A percentile compares a stretch with the other conserved stretches of the same genome.
These are phyloP conservation scores for Phytophthora sp. DNA, from an alignment of 352 stramenopile species.

Conservation along the genomic window DNA sequence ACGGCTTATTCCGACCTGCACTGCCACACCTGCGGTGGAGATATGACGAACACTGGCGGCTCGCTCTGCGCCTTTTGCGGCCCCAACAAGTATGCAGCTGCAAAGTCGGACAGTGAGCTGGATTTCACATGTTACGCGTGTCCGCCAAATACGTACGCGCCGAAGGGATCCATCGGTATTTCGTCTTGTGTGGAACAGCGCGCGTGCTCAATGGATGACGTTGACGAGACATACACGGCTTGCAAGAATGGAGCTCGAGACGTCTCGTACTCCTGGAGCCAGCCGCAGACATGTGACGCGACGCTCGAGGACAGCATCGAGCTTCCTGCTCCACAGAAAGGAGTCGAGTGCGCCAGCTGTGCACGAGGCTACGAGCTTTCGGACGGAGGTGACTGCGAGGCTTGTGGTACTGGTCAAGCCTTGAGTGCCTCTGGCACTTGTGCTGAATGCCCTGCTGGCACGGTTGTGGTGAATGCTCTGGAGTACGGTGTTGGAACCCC, in stretches of 20 bases:
- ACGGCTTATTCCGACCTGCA: constrained; percentile 76
- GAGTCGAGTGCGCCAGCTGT: constrained; percentile 59
- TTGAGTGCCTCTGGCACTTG: constrained; percentile 35
- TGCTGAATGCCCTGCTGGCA: constrained; percentile 47
- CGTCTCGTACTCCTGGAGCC: constrained; percentile 68
- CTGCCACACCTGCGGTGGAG: constrained; percentile 76
- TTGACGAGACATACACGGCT: constrained; percentile 62
- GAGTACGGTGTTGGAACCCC: constrained; percentile 56
- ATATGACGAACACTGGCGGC: constrained; percentile 79
- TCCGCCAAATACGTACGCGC: constrained; percentile 61
- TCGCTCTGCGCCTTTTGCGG: constrained; percentile 83
- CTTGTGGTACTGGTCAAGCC: constrained; percentile 45
- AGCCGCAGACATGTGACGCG: constrained; percentile 68
- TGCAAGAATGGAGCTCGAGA: constrained; percentile 64
- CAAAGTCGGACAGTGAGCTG: constrained; percentile 72
- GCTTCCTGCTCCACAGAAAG: constrained; percentile 43
- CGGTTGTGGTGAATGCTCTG: constrained; percentile 61
- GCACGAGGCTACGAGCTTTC: constrained; percentile 51
- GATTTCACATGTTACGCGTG: constrained; percentile 82
- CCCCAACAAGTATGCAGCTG: constrained; percentile 76
- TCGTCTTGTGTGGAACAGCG: constrained; percentile 69
- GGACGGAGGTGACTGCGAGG: constrained; percentile 48
- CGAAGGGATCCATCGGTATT: constrained; percentile 76
- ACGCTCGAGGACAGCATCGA: constrained; percentile 48
- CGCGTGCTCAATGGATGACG: constrained; percentile 65